A percentile compares a stretch with the other conserved stretches of the same genome.
Conservation (phyloP, 768 basidiomycete species). For the Collybiopsis confluens region DNA sequence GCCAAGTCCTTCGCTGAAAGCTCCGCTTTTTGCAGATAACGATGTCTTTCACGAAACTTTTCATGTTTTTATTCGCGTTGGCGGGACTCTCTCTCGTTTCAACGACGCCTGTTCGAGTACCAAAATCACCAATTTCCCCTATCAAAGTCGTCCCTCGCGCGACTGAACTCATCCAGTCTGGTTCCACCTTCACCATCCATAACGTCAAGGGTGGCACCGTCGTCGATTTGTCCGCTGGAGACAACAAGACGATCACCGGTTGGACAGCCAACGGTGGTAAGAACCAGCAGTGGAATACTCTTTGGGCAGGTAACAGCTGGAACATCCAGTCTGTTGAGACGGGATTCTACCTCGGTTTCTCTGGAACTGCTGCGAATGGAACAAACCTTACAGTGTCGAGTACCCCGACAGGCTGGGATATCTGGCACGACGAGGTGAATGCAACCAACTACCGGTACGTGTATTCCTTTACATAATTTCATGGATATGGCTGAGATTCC, state of each 20-base stretch:
- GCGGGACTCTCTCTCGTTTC: not conserved
- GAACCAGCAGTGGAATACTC: slow-evolving; percentile 56
- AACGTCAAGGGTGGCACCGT: slow-evolving; percentile 51
- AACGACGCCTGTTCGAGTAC: not conserved
- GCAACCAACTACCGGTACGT: slow-evolving; percentile 38
- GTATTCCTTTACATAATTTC: too few relatives aligned
- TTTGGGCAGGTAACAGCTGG: slow-evolving; percentile 34
- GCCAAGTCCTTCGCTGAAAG: too few relatives aligned
- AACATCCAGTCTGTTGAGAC: slow-evolving; percentile 37
- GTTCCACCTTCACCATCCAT: slow-evolving; percentile 38
- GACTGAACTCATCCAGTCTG: slow-evolving; percentile 27
- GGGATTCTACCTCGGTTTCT: slow-evolving; percentile 36
- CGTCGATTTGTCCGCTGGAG: slow-evolving; percentile 51
- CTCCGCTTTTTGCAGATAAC: too few relatives aligned
- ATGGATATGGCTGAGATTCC: too few relatives aligned
- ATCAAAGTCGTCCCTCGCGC: not conserved
- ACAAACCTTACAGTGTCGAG: slow-evolving; percentile 31
- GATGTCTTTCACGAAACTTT: slow-evolving; percentile 1
- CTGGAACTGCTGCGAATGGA: slow-evolving; percentile 37
- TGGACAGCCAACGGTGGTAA: slow-evolving; percentile 34
- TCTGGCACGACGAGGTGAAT: slow-evolving; percentile 42
- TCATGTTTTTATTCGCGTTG: not conserved
- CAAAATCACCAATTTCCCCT: too few relatives aligned
- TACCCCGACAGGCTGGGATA: slow-evolving; percentile 42
- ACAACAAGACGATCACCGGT: slow-evolving; percentile 50